Evolutionary conservation across 139 green algal genomes (phyloP), one percentile per base, ranked within the genome.

Genomic region (Ostreobium quekettii): DNA sequence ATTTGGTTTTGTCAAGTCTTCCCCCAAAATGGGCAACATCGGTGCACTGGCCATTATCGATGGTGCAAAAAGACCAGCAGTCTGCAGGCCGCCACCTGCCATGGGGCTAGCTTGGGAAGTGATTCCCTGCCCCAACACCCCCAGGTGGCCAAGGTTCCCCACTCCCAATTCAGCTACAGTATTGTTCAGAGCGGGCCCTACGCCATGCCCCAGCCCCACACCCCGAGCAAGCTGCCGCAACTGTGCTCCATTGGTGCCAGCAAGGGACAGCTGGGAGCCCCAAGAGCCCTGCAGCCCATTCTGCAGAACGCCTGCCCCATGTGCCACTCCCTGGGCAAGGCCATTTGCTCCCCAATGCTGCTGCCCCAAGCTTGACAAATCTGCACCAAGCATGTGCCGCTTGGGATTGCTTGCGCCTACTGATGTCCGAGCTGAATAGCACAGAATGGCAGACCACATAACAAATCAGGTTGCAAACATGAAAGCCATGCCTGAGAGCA

Each of bases 1-100:
- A 28, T 33, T 66, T 11, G 59, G 59, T 33, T 66, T 66, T 39
- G 59, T 33, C 59, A 66, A 66, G 47, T 66, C 59, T 42, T 31
- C 47, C 15, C 59, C 59, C 6, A 66, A 31, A 66, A 66, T 66
- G 26, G 59, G 59, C 28, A 66, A 31, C 11, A 66, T 11, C 26
- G 59, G 59, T n/a, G 59, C 59, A 22, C 32, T 48, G 32, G 28
- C 59, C 19, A 66, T 24, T 6, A 7, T 6, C 4, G 59, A 47
- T 8, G 46, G 46, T 5, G 59, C 59, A n/a, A n/a, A n/a, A n/a
- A n/a, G n/a, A n/a, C n/a, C n/a, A n/a, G n/a, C n/a, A n/a, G n/a
- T n/a, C n/a, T n/a, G n/a, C n/a, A n/a, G n/a, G n/a, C n/a, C n/a
- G n/a, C n/a, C n/a, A n/a, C n/a, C n/a, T n/a, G n/a, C n/a, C n/a